Conservation (phyloP, 2,329 filamentous ascomycete species). For the Dactylellina leptospora region DNA sequence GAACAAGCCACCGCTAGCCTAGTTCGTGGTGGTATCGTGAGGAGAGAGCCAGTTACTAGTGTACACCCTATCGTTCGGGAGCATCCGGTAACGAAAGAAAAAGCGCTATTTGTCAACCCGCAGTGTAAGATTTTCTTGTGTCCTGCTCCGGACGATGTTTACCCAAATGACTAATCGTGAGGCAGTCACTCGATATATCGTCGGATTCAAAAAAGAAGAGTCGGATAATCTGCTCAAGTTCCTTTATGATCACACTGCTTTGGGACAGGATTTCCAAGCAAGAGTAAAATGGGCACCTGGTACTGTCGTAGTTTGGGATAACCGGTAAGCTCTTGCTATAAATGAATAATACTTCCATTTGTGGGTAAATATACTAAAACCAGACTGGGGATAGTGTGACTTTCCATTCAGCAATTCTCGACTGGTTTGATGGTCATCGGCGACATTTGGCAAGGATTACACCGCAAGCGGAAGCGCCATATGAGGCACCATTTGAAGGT, state of each 20-base stretch:
- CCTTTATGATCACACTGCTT: constrained; percentile 77
- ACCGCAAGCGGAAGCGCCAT: constrained; percentile 74
- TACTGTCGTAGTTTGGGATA: constrained; percentile 87
- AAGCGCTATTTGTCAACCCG: constrained; percentile 82
- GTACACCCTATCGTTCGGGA: constrained; percentile 82
- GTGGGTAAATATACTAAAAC: too few relatives aligned
- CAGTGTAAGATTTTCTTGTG: constrained; percentile 73
- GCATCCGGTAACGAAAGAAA: constrained; percentile 82
- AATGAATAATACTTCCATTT: too few relatives aligned
- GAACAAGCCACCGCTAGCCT: constrained; percentile 79
- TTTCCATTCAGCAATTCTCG: constrained; percentile 78
- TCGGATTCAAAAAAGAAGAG: constrained; percentile 87
- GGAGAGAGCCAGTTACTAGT: constrained; percentile 77
- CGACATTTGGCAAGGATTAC: constrained; percentile 83
- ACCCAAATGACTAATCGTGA: neutral
- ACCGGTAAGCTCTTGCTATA: constrained; percentile 37
- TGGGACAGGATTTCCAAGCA: constrained; percentile 75
- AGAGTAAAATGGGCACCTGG: constrained; percentile 79
- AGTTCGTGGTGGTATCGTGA: constrained; percentile 73
- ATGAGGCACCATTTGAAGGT: constrained; percentile 24
- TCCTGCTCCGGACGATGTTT: neutral
- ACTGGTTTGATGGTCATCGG: constrained; percentile 81
- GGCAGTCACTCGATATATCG: constrained; percentile 78
- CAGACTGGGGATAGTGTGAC: constrained; percentile 69
- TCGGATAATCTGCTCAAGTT: constrained; percentile 80